A percentile compares a stretch with the other conserved stretches of the same genome.
These are phyloP conservation scores for Tephrocybe sp. DNA, from an alignment of 768 basidiomycete species.

Conservation along the genomic window DNA sequence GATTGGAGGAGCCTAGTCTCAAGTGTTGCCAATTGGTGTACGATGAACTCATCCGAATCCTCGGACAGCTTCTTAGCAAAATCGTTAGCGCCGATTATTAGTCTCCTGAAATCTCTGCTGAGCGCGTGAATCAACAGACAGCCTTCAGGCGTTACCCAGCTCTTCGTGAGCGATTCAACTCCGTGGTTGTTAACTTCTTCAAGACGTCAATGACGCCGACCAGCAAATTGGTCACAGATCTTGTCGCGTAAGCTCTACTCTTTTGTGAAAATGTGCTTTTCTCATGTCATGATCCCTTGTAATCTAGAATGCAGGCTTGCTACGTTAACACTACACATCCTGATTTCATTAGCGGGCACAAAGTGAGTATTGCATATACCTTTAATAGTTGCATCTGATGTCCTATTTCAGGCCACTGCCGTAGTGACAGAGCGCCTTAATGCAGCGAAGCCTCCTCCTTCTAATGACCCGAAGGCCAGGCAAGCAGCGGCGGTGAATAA, in stretches of 20 bases:
- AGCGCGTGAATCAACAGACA: constrained; percentile 53
- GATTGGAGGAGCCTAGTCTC: constrained; percentile 89
- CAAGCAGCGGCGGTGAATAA: constrained; percentile 70
- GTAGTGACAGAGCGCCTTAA: constrained; percentile 82
- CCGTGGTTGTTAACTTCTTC: constrained; percentile 96
- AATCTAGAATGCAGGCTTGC: constrained; percentile 89
- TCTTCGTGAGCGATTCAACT: constrained; percentile 94
- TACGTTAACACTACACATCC: constrained; percentile 99
- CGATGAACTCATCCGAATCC: constrained; percentile 95
- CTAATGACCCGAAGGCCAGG: constrained; percentile 65
- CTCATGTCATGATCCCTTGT: background rate
- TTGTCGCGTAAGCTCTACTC: constrained; percentile 72
- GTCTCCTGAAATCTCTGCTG: background rate
- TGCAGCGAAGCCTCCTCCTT: constrained; percentile 66
- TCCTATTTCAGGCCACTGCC: constrained; percentile 68
- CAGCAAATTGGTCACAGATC: constrained; percentile 89
- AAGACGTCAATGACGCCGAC: constrained; percentile 93
- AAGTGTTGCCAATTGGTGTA: constrained; percentile 97
- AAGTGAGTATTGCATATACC: constrained; percentile 37
- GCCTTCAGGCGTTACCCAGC: constrained; percentile 96
- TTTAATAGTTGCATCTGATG: constrained; percentile 5
- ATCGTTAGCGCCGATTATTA: constrained; percentile 56
- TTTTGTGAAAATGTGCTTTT: background rate
- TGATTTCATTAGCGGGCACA: constrained; percentile 97
- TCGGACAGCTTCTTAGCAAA: constrained; percentile 87